Evolutionary conservation across 805 yeast genomes (phyloP).

Genomic region (Kregervanrija pseudodelftensis): DNA sequence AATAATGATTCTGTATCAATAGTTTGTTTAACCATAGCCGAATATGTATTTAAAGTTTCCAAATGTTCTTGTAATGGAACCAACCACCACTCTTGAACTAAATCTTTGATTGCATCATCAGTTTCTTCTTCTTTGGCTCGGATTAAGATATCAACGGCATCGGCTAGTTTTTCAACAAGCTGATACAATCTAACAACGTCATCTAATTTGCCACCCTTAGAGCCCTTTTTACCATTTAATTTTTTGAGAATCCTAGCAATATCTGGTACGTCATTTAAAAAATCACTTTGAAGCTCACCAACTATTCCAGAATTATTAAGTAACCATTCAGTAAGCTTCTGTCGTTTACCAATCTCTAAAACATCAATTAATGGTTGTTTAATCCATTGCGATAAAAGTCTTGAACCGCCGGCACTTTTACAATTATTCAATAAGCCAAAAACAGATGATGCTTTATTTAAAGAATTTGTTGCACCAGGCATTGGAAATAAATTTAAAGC

Average conservation of each 20-base stretch:
- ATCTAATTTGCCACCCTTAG: slow-evolving; percentile 53
- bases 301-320: slow-evolving; percentile 65
- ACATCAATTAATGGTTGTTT: slow-evolving; percentile 84
- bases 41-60: slow-evolving; percentile 53
- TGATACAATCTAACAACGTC: slow-evolving; percentile 89
- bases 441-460: slow-evolving; percentile 45
- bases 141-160: slow-evolving; percentile 46
- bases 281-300: slow-evolving; percentile 56
- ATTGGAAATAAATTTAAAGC: slow-evolving; percentile 83
- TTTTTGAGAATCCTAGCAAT: slow-evolving; percentile 68
- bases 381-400: slow-evolving; percentile 87
- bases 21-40: slow-evolving; percentile 87
- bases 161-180: slow-evolving; percentile 65
- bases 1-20: slow-evolving; percentile 81
- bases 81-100: slow-evolving; percentile 50
- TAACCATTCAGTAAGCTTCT: slow-evolving; percentile 63
- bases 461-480: slow-evolving; percentile 32
- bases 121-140: slow-evolving; percentile 32
- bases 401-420: slow-evolving; percentile 81
- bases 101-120: slow-evolving; percentile 18
- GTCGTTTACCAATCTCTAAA: slow-evolving; percentile 57
- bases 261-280: slow-evolving; percentile 74
- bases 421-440: slow-evolving; percentile 84
- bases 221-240: slow-evolving; percentile 34
- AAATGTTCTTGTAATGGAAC: slow-evolving; percentile 44